Evolutionary conservation across 2,329 filamentous ascomycete species (phyloP), one percentile per base, ranked within the genome.

Genomic region (Paecilomyces fulvus): DNA sequence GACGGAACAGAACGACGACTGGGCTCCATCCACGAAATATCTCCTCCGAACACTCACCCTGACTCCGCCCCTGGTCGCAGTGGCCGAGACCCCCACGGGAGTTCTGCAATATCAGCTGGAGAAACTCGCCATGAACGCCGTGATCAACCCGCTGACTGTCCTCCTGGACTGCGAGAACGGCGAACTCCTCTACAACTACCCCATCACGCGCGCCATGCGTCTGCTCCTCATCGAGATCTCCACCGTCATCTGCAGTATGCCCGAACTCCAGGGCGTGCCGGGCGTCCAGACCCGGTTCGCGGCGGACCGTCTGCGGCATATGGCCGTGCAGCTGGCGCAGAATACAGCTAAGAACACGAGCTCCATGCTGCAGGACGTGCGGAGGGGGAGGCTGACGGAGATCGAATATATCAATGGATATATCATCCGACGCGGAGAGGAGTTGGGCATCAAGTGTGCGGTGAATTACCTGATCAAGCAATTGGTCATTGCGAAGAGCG

Each of bases 401-500:
- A 82, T 96, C 46, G 83, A 92, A 50, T 95, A 87, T 65, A 82
- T 92, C 63, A 96, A 95, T 69, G 92, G 92, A 0, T 99, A 92
- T 74, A 87, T 99, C 58, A 79, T 95, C 30, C 80, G 77, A 53
- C 81, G 87, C 46, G 94, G 88, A 0, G 80, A 83, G 63, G 82
- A 89, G 67, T 65, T 92, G 58, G 89, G 89, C 1, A 77, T 96
- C n/a, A 77, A 82, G 53, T 85, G 85, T 64, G 82, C 84, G 10
- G 77, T 86, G 59, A 94, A 95, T 67, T 85, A 86, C 64, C 81
- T 89, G 77, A 76, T 95, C 48, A 76, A 87, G 70, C 78, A 85
- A 54, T 73, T 91, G 74, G 85, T 96, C 52, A 84, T 88, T 66
- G 88, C 84, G 23, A 92, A 88, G 75, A 74, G 80, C 49, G 67